Evolutionary conservation across 306 rosid genomes (phyloP).

Genomic region (Malus sylvestris): DNA sequence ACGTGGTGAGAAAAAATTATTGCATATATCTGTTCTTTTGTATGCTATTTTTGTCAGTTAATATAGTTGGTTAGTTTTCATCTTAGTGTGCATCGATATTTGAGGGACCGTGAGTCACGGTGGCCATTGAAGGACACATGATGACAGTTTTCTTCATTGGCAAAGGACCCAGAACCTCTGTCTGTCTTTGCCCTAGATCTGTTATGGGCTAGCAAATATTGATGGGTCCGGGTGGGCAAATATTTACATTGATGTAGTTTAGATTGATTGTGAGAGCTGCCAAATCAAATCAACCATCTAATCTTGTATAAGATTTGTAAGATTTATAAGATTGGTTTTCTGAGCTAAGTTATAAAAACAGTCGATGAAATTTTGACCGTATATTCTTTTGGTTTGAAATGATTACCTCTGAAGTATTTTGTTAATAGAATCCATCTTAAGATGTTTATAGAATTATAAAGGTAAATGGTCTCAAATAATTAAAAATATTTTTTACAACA

Average conservation of each 20-base stretch:
- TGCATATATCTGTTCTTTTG: not conserved
- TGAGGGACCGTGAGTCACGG: constrained; percentile 31
- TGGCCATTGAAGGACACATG: not conserved
- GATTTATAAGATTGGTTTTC: not conserved
- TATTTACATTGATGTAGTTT: not conserved
- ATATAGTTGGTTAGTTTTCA: constrained; percentile 37
- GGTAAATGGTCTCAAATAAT: not conserved
- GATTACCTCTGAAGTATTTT: no score
- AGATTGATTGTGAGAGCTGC: not conserved
- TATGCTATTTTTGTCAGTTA: constrained; percentile 15
- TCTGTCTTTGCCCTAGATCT: not conserved
- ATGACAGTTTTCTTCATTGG: constrained; percentile 4
- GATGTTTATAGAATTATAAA: not conserved
- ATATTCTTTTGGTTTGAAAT: no score
- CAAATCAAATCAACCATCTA: not conserved
- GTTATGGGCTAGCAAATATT: constrained; percentile 10
- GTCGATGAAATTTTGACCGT: no score
- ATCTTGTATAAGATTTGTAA: not conserved
- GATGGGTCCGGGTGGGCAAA: not conserved
- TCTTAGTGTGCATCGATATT: constrained; percentile 12
- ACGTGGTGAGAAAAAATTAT: constrained; percentile 23
- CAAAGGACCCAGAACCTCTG: constrained; percentile 11
- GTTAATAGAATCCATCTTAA: no score
- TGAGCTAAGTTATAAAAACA: not conserved
- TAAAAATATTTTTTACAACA: not conserved